Evolutionary conservation across 2,329 filamentous ascomycete species (phyloP), one percentile per base, ranked within the genome.

Genomic region (Bipolaris sorokiniana): DNA sequence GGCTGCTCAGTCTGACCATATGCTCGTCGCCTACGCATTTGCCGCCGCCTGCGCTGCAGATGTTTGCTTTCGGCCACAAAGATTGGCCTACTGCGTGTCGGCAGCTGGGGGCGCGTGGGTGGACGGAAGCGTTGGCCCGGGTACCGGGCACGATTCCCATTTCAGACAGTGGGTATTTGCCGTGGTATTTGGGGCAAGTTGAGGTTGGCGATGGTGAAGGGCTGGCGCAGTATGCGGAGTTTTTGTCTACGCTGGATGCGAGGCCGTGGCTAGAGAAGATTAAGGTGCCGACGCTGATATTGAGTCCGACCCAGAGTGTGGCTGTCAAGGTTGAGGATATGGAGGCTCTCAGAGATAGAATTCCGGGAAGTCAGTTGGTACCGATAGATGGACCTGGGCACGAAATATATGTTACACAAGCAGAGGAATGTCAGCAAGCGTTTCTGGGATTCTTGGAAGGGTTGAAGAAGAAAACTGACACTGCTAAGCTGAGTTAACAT

Each of bases 381-480:
- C 49, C 72, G 10, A 48, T 76, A 10, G 59, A 70, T 38, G 72
- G 67, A 1, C 59, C 59, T 13, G 73, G 72, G 6, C 74, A 76
- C 60, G 74, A 77, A 61, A 76, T 76, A n/a, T 76, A 73, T 52
- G 67, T 74, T 5, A 72, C 69, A 2, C 53, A 64, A 26, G 61
- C 72, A 1, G 64, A 69, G 34, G 58, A 56, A 41, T 76, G 68
- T 54, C 72, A 75, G 53, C 40, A 23, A 16, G 50, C 47, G 1
- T 72, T 69, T 11, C 47, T 72, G 0, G 81, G 80, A 0, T 75
- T 86, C 28, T 64, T 73, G 33, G 13, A 41, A 9, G 18, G 23
- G 7, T 7, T 49, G 13, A 10, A 47, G 18, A 23, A 36, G 26
- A 18, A 4, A 18, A 6, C 15, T 22, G 26, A 16, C 20, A 56